Base-by-base conservation (phyloP, 371 early-diverging fungal species). In the Phascolomyces articulosus region DNA sequence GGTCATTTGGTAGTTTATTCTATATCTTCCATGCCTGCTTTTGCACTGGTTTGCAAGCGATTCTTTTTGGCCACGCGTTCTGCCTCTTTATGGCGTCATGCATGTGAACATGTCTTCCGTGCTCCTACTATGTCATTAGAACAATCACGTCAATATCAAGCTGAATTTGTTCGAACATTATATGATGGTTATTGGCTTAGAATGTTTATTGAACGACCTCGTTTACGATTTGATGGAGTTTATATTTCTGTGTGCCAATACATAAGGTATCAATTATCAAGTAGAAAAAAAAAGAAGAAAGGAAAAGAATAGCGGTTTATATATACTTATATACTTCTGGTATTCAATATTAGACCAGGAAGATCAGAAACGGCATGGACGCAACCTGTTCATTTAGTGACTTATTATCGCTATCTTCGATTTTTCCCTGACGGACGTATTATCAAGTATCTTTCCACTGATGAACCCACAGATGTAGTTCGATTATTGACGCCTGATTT, bases 371-470 rank as follows among this genome's bases (percentile, higher is more conserved):
- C 73, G n/a, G 49, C 72, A 18, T 80, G 74, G 76, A 73, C 80
- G 53, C 77, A 68, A 23, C 62, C 60, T 23, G 79, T 85, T 44
- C 84, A 87, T 62, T 44, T 87, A 13, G 85, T 90, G 16, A 85
- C 85, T 10, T 88, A 90, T 63, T 88, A 77, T 67, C 77, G 85
- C 3, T 88, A 86, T 60, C 47, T 90, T 4, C 81, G 88, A 1
- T 86, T 90, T 62, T 83, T 81, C 62, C 70, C 73, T 15, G 80
- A 85, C 63, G 79, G 84, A 16, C 66, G 69, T 2, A 72, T 78
- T 51, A 31, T 78, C 18, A 68, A 68, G 29, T 66, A 67, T 26
- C 56, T 79, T 23, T 84, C 86, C 0, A 79, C 80, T 3, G 68
- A 77, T 27, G 85, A 82, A 29, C 88, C 90, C 0, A 57, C 23